phyloP scores from a whole-genome alignment of 1,284 basidiomycete species.

The Cryptococcus sp. region DNA sequence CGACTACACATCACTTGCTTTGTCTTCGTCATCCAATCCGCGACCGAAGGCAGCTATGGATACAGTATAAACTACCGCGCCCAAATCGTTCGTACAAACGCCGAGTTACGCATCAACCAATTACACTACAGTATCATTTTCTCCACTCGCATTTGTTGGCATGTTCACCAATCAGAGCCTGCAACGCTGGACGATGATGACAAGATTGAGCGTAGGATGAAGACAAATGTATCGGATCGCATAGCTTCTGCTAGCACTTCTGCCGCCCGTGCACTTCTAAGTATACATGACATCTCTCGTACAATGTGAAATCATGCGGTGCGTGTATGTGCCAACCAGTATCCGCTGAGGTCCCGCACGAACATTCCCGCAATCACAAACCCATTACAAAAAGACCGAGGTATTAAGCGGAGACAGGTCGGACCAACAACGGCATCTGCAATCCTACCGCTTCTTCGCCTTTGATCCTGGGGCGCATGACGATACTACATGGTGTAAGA shows the following conservation, averaged over 20 bases:
- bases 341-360: no score
- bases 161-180: no score
- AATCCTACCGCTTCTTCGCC: slow-evolving; percentile 45
- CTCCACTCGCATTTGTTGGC: neutral
- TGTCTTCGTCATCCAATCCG: no score
- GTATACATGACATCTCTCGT: no score
- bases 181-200: slow-evolving; percentile 7
- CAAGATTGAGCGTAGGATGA: slow-evolving; percentile 23
- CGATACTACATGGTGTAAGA: slow-evolving; percentile 31
- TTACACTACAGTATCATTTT: neutral
- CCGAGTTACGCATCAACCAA: neutral
- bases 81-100: neutral
- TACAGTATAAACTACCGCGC: no score
- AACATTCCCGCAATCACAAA: neutral
- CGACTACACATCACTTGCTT: no score
- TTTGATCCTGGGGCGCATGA: slow-evolving; percentile 48
- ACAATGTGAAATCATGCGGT: no score
- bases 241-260: no score
- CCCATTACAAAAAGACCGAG: neutral
- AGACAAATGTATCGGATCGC: no score
- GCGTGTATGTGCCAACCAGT: no score
- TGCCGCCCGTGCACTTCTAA: no score
- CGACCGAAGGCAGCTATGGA: no score
- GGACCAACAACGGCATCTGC: slow-evolving; percentile 50
- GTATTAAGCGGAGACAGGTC: slow-evolving; percentile 17